These are phyloP conservation scores for Colletotrichum tropicicola DNA, from an alignment of 2,329 filamentous ascomycete species.

Conservation along the genomic window DNA sequence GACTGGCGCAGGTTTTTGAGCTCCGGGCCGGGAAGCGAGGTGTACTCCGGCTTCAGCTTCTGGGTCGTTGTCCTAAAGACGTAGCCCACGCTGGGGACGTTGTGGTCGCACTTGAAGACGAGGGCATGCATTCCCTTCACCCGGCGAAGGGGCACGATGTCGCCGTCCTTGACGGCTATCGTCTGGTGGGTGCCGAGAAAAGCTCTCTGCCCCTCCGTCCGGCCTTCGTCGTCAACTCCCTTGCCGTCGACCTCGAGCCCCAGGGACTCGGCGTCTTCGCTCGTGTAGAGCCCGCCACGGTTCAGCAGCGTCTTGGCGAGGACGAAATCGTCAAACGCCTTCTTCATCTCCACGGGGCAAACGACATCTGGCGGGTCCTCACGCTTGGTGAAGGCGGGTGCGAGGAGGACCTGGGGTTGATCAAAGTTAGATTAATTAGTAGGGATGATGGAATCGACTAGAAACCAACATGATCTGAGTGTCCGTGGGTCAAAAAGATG, in stretches of 20 bases:
- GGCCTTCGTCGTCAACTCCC: constrained; percentile 30
- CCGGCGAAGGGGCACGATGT: constrained; percentile 45
- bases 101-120: constrained; percentile 56
- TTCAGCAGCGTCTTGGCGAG: constrained; percentile 52
- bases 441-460: background rate
- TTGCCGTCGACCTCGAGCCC: constrained; percentile 29
- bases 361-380: constrained; percentile 56
- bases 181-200: constrained; percentile 50
- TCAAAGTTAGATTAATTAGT: too few relatives aligned
- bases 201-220: constrained; percentile 31
- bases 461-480: constrained; percentile 51
- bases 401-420: constrained; percentile 39
- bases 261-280: constrained; percentile 36
- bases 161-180: constrained; percentile 45
- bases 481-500: constrained; percentile 59
- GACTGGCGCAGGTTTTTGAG: constrained; percentile 48
- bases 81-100: constrained; percentile 57
- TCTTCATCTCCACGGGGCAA: constrained; percentile 51
- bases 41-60: constrained; percentile 49
- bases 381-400: constrained; percentile 52
- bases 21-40: constrained; percentile 43
- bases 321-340: constrained; percentile 49
- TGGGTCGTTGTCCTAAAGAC: constrained; percentile 50
- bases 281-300: constrained; percentile 45
- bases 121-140: constrained; percentile 48